phyloP scores from a whole-genome alignment of 169 alveolate species.

The Plasmodium falciparum region DNA sequence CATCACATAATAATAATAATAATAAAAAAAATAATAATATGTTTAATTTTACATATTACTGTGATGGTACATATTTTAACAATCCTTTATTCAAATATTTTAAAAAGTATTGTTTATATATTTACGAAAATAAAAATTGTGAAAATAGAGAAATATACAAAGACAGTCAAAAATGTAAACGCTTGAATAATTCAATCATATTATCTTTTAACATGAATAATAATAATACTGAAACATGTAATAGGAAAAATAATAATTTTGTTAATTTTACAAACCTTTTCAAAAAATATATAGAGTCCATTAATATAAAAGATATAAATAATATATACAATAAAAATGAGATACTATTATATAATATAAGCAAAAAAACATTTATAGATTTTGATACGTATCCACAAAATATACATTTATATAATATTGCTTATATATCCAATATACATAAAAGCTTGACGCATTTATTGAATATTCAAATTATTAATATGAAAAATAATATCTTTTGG shows the following conservation, averaged over 20 bases:
- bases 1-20: no score
- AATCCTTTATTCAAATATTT: conserved; percentile 39
- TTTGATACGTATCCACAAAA: conserved; percentile 73
- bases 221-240: conserved; percentile 12
- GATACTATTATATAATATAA: conserved; percentile 49
- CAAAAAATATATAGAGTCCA: no score
- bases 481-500: conserved; percentile 66
- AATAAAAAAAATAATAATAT: neutral
- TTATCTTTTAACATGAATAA: conserved; percentile 5
- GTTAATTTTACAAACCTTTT: neutral
- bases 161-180: neutral
- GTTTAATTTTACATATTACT: neutral
- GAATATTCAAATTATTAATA: conserved; percentile 32
- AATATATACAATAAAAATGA: conserved; percentile 42
- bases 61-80: conserved; percentile 20
- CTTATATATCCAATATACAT: conserved; percentile 45
- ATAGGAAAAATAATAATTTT: conserved; percentile 15
- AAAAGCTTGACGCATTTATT: conserved; percentile 27
- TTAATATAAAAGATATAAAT: no score
- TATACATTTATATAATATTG: conserved; percentile 64
- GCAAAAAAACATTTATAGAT: conserved; percentile 69
- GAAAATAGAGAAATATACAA: neutral
- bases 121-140: conserved; percentile 5
- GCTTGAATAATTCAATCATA: conserved; percentile 20
- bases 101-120: conserved; percentile 56